Percentiles rank a stretch among this genome's conserved stretches.
Conservation (phyloP, 108 stramenopile genomes). For the Asterionellopsis glacialis region DNA sequence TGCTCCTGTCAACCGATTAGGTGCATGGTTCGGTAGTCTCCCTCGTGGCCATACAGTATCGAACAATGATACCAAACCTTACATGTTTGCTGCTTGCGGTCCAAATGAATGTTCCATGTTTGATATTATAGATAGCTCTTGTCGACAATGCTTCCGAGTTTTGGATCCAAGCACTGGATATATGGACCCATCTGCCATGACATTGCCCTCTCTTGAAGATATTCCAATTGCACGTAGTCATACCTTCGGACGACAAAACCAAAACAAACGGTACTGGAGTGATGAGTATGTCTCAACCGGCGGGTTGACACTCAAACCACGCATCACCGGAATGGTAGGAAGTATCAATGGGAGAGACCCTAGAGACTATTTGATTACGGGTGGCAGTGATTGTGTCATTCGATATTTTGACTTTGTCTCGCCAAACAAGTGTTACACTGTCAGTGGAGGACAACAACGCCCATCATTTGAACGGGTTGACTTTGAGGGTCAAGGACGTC, state of each 20-base stretch:
- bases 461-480: conserved; percentile 70
- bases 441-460: conserved; percentile 53
- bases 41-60: conserved; percentile 9
- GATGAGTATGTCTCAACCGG: conserved; percentile 19
- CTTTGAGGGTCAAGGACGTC: conserved; percentile 29
- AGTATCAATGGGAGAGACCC: conserved; percentile 60
- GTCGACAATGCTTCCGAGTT: conserved; percentile 78
- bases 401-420: conserved; percentile 86
- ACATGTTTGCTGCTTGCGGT: conserved; percentile 83
- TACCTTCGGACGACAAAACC: no score
- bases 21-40: conserved; percentile 32
- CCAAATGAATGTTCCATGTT: conserved; percentile 90
- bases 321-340: conserved; percentile 75
- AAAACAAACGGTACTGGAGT: conserved; percentile 8
- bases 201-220: conserved; percentile 39
- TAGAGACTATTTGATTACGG: conserved; percentile 82
- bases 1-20: conserved; percentile 75
- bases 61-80: conserved; percentile 47
- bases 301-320: conserved; percentile 14
- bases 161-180: conserved; percentile 4
- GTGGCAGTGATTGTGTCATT: conserved; percentile 80
- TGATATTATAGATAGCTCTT: conserved; percentile 75
- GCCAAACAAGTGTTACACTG: conserved; percentile 80
- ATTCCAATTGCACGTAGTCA: conserved; percentile 12
- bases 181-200: conserved; percentile 31